phyloP scores from a whole-genome alignment of 768 basidiomycete genomes.

The Nidula microcarpa region DNA sequence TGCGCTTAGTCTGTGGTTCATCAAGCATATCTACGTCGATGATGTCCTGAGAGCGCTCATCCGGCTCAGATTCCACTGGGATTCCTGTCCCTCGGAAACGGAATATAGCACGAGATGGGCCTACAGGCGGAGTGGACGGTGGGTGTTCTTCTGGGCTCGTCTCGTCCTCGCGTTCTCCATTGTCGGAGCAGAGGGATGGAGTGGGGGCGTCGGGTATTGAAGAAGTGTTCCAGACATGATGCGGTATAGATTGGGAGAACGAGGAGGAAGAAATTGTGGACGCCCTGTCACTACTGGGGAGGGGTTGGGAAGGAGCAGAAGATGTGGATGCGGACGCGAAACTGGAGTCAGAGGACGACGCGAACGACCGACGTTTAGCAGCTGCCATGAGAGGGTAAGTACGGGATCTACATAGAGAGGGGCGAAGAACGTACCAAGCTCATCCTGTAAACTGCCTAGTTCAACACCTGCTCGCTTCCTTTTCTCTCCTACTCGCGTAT shows the following conservation, averaged over 20 bases:
- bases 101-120: conserved; percentile 2
- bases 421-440: conserved; percentile 33
- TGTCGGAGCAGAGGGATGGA: conserved; percentile 75
- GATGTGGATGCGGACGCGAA: conserved; percentile 15
- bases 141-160: conserved; percentile 45
- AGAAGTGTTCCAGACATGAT: conserved; percentile 3
- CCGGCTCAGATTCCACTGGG: conserved; percentile 11
- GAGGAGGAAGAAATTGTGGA: conserved; percentile 8
- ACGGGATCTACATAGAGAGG: no score
- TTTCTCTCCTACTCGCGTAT: conserved; percentile 27
- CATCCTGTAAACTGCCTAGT: conserved; percentile 13
- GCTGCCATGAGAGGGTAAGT: no score
- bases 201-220: conserved; percentile 42
- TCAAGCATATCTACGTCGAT: conserved; percentile 29
- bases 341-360: conserved; percentile 21
- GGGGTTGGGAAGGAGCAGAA: background rate
- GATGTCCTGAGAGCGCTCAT: conserved; percentile 1
- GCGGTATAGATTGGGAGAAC: conserved; percentile 11
- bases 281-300: background rate
- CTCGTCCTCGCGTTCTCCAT: conserved; percentile 50
- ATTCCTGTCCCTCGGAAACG: conserved; percentile 19
- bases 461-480: conserved; percentile 32
- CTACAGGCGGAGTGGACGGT: conserved; percentile 50
- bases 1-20: conserved; percentile 8
- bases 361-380: conserved; percentile 33